Percentiles rank a stretch among this genome's conserved stretches.
phyloP scores from a whole-genome alignment of 2,329 filamentous ascomycete species.

The Hypomyces perniciosus region DNA sequence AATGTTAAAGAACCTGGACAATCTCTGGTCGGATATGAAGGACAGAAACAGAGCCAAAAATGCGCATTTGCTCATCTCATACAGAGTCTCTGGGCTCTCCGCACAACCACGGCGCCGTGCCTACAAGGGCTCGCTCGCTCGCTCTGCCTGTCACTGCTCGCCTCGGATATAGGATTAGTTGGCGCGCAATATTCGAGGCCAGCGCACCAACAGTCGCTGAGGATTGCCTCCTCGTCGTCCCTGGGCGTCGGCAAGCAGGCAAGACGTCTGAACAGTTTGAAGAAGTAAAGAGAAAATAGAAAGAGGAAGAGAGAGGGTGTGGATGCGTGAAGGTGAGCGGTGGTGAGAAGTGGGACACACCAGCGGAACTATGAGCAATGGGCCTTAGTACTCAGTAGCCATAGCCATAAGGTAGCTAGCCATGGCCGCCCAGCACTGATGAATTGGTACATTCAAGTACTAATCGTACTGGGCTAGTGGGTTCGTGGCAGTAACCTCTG shows the following conservation, averaged over 20 bases:
- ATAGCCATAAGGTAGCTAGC: background rate
- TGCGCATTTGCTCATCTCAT: slow-evolving; percentile 9
- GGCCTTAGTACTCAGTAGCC: background rate
- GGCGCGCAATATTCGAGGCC: slow-evolving; percentile 2
- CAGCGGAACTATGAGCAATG: slow-evolving; percentile 6
- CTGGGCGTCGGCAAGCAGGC: background rate
- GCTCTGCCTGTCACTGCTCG: background rate
- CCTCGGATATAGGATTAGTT: slow-evolving; percentile 4
- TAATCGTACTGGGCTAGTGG: too few relatives aligned
- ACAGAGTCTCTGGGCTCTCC: background rate
- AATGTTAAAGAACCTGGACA: background rate
- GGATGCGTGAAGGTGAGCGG: background rate
- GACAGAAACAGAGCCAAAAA: background rate
- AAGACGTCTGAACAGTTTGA: background rate
- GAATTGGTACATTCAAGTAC: too few relatives aligned
- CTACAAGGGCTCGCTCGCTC: background rate
- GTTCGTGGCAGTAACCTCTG: too few relatives aligned
- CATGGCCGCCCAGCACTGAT: background rate
- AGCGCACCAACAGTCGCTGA: too few relatives aligned
- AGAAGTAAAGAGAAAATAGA: background rate
- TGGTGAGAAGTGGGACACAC: slow-evolving; percentile 2
- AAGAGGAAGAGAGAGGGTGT: background rate
- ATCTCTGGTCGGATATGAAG: slow-evolving; percentile 1
- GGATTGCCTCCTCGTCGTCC: too few relatives aligned
- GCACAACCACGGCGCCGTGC: background rate